Percentiles rank a stretch among this genome's conserved stretches.
Conservation (phyloP, 179 eudicot species). For the Actinidia arguta region DNA sequence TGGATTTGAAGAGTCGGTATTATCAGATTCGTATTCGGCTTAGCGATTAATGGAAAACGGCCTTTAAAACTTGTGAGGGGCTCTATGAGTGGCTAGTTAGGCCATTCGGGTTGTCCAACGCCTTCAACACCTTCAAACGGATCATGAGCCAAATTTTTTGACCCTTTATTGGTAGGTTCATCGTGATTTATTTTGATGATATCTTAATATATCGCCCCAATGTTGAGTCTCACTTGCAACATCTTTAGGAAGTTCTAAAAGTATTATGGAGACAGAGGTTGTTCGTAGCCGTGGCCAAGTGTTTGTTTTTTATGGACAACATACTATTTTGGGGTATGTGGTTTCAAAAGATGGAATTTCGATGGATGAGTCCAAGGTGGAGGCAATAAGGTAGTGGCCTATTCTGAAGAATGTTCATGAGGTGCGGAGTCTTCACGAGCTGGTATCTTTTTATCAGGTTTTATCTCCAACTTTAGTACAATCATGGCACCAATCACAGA, state of each 20-base stretch:
- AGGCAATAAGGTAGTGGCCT: background rate
- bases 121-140: no score
- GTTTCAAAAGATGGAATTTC: background rate
- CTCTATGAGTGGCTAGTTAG: background rate
- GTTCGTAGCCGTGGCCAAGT: no score
- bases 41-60: slow-evolving; percentile 6
- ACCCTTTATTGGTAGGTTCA: no score
- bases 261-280: background rate
- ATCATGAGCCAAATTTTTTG: no score
- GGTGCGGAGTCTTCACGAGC: background rate
- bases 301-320: background rate
- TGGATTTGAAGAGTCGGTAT: background rate
- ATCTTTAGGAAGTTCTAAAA: background rate
- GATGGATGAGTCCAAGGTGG: background rate
- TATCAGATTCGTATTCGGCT: background rate
- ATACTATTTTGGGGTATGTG: background rate
- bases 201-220: background rate
- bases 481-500: background rate
- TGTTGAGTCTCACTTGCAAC: background rate
- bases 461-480: no score
- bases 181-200: background rate
- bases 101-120: background rate
- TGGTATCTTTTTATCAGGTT: background rate
- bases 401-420: background rate
- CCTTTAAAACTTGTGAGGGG: background rate